Percentiles rank a stretch among this genome's conserved stretches.
These are phyloP conservation scores for Thelonectria discophora DNA, from an alignment of 2,329 filamentous ascomycete genomes.

Conservation along the genomic window DNA sequence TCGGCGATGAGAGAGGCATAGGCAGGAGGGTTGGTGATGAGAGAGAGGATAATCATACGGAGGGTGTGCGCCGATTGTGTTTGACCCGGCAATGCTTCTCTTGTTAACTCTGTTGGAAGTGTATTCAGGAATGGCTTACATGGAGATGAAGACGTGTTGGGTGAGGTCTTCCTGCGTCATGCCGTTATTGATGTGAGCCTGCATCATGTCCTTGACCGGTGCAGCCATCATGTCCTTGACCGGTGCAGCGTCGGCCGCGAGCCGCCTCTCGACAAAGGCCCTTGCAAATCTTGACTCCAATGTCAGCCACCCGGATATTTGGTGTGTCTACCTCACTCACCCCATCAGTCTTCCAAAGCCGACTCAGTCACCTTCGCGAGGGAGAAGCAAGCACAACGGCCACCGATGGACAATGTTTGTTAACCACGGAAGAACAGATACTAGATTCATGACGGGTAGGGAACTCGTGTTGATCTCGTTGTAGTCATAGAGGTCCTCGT, in stretches of 20 bases:
- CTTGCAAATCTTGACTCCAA: conserved; percentile 28
- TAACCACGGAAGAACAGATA: conserved; percentile 50
- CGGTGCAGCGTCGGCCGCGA: conserved; percentile 28
- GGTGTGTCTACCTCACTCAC: conserved; percentile 36
- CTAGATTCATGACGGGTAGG: conserved; percentile 49
- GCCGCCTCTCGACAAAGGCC: conserved; percentile 33
- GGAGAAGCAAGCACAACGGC: conserved; percentile 49
- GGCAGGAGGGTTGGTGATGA: conserved; percentile 56
- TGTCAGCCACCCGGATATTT: neutral
- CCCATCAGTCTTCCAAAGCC: conserved; percentile 52
- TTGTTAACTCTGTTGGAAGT: neutral
- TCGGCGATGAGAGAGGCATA: conserved; percentile 54
- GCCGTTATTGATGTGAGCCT: conserved; percentile 50
- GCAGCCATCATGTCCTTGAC: conserved; percentile 49
- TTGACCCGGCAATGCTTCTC: conserved; percentile 64
- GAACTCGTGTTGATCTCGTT: conserved; percentile 55
- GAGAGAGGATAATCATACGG: conserved; percentile 60
- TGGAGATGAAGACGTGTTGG: conserved; percentile 51
- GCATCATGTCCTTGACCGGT: conserved; percentile 49
- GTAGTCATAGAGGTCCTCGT: conserved; percentile 58
- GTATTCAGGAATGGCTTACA: conserved; percentile 39
- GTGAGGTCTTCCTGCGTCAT: conserved; percentile 49
- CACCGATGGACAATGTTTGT: conserved; percentile 48
- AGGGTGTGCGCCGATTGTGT: conserved; percentile 65
- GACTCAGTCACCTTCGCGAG: conserved; percentile 48